These are phyloP conservation scores for Anthostomella pinea DNA, from an alignment of 2,329 filamentous ascomycete species.

Conservation along the genomic window DNA sequence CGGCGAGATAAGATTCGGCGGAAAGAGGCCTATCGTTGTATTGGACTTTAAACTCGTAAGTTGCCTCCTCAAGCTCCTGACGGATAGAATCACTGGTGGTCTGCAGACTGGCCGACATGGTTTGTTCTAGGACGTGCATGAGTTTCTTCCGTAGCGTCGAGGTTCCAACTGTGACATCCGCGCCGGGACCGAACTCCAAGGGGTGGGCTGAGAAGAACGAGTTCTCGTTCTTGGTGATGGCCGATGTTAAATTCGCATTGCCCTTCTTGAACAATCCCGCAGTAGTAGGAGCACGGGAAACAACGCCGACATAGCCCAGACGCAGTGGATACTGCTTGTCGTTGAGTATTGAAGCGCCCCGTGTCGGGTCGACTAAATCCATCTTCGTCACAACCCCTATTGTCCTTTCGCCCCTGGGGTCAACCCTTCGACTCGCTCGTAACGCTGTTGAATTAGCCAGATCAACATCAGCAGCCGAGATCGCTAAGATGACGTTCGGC, in stretches of 20 bases:
- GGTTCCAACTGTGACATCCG: slow-evolving; percentile 76
- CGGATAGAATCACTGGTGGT: slow-evolving; percentile 88
- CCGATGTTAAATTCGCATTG: slow-evolving; percentile 71
- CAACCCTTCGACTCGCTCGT: slow-evolving; percentile 83
- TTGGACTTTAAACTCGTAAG: slow-evolving; percentile 98
- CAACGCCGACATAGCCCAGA: slow-evolving; percentile 94
- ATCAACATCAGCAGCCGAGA: slow-evolving; percentile 96
- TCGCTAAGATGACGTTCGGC: slow-evolving; percentile 94
- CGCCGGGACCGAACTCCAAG: slow-evolving; percentile 70
- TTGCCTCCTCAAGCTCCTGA: slow-evolving; percentile 93
- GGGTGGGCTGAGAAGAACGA: slow-evolving; percentile 84
- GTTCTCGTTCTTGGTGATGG: slow-evolving; percentile 85
- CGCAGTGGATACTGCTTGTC: slow-evolving; percentile 93
- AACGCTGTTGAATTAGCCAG: slow-evolving; percentile 93
- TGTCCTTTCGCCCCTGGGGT: slow-evolving; percentile 90
- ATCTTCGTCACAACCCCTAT: slow-evolving; percentile 99
- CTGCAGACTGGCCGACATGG: slow-evolving; percentile 90
- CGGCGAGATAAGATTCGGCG: slow-evolving; percentile 93
- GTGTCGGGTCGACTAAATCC: slow-evolving; percentile 85
- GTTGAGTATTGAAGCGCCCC: slow-evolving; percentile 74
- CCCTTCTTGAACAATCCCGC: slow-evolving; percentile 81
- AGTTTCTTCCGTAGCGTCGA: slow-evolving; percentile 87
- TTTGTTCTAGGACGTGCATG: slow-evolving; percentile 95
- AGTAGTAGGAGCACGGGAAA: slow-evolving; percentile 72
- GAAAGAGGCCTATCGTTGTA: slow-evolving; percentile 96